Percentiles rank a stretch among this genome's conserved stretches.
phyloP scores from a whole-genome alignment of 2,329 filamentous ascomycete species.

The Thielaviopsis euricoi region DNA sequence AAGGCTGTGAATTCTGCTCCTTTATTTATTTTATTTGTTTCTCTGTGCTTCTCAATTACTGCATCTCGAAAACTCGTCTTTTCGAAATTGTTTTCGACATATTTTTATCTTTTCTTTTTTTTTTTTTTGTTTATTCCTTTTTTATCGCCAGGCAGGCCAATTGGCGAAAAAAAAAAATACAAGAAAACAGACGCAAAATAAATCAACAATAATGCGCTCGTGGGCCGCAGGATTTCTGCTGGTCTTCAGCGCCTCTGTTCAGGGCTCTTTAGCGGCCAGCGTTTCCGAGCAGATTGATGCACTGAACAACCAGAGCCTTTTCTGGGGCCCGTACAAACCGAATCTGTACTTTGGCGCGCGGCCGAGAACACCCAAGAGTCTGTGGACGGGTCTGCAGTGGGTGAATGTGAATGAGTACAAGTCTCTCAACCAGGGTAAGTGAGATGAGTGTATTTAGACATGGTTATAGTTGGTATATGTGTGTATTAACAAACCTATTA shows the following conservation, averaged over 20 bases:
- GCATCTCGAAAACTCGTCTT: neutral
- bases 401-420: conserved; percentile 64
- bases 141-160: neutral
- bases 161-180: conserved; percentile 15
- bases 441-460: neutral
- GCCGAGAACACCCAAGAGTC: conserved; percentile 63
- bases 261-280: neutral
- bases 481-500: neutral
- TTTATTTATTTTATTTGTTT: neutral
- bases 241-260: conserved; percentile 2
- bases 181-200: too few relatives aligned
- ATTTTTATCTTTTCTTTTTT: neutral
- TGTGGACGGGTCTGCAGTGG: conserved; percentile 80
- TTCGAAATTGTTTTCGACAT: too few relatives aligned
- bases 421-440: conserved; percentile 66
- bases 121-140: conserved; percentile 13
- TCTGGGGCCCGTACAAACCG: conserved; percentile 92
- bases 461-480: neutral
- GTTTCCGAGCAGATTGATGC: conserved; percentile 10
- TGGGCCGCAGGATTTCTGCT: conserved; percentile 8
- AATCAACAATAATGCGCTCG: conserved; percentile 14
- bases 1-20: too few relatives aligned
- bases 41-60: neutral
- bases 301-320: conserved; percentile 61
- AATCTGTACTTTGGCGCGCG: conserved; percentile 90